These are phyloP conservation scores for Umbelopsis isabellina DNA, from an alignment of 192 early-diverging fungal species.

Conservation along the genomic window DNA sequence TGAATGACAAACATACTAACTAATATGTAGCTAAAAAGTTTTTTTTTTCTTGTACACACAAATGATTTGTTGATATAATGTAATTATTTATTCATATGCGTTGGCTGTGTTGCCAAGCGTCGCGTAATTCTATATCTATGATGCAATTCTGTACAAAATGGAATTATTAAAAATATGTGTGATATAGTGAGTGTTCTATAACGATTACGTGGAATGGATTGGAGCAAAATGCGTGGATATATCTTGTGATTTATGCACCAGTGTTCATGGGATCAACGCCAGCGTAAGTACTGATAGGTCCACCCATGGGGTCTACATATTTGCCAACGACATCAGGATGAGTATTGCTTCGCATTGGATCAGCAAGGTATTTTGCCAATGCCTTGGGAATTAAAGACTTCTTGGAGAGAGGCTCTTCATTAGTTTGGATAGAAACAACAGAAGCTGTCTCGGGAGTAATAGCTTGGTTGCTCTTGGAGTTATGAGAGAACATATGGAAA, in stretches of 20 bases:
- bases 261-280: slow-evolving; percentile 30
- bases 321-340: slow-evolving; percentile 30
- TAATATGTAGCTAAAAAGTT: no score
- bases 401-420: not conserved
- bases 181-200: no score
- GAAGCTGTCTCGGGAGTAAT: not conserved
- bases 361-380: slow-evolving; percentile 24
- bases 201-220: no score
- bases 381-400: not conserved
- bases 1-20: no score
- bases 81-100: no score
- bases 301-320: slow-evolving; percentile 30
- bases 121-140: no score
- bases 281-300: not conserved
- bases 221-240: not conserved
- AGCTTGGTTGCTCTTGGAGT: not conserved
- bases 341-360: slow-evolving; percentile 30
- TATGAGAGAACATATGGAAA: not conserved
- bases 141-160: no score
- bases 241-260: slow-evolving; percentile 26
- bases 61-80: no score
- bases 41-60: no score
- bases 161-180: no score
- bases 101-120: no score
- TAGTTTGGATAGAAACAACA: not conserved